Conservation (phyloP, 176 grass and related monocot genomes). For the Ananas comosus region DNA sequence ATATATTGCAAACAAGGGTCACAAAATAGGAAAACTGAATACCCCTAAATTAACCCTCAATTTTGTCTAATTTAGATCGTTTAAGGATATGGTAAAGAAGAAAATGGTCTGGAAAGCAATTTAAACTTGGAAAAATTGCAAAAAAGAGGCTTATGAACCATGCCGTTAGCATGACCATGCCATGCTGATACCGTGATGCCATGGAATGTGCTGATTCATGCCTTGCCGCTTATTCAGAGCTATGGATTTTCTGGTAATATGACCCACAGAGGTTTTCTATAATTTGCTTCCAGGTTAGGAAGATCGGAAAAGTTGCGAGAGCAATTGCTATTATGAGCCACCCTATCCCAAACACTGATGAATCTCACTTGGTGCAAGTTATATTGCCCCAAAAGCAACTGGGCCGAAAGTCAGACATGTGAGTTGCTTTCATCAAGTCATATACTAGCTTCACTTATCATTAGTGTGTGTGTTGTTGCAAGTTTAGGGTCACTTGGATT, state of each 20-base stretch:
- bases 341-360: constrained; percentile 79
- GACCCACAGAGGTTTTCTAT: not conserved
- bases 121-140: too few species aligned
- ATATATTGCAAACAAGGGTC: too few species aligned
- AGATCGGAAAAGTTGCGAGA: constrained; percentile 68
- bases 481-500: not conserved
- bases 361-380: constrained; percentile 83
- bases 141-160: too few species aligned
- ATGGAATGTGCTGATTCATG: too few species aligned
- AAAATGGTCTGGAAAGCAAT: too few species aligned
- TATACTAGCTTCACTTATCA: not conserved
- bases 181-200: too few species aligned
- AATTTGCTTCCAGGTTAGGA: constrained; percentile 42
- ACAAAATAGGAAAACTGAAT: too few species aligned
- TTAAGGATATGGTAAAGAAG: too few species aligned
- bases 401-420: constrained; percentile 88
- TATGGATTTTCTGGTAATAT: not conserved
- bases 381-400: constrained; percentile 97
- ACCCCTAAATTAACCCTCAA: too few species aligned
- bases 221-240: not conserved
- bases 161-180: too few species aligned
- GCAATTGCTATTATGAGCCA: constrained; percentile 97
- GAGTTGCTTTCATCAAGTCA: constrained; percentile 20
- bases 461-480: too few species aligned
- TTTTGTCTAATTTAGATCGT: too few species aligned